Conservation (phyloP, 176 grass and related monocot species). For the Alopecurus myosuroides region DNA sequence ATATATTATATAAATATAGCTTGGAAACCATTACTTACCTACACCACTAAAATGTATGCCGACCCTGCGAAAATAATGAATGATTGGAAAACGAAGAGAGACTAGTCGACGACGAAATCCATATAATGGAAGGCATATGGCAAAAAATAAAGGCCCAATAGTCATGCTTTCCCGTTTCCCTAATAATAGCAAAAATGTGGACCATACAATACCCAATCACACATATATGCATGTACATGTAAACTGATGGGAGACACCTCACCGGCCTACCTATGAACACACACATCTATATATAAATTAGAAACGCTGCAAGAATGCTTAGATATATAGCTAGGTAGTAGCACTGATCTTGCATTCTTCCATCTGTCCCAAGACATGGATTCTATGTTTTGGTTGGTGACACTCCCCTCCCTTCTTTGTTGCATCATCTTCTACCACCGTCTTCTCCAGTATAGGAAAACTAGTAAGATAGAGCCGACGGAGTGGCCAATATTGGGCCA, state of each 20-base stretch:
- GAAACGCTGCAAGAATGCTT: neutral
- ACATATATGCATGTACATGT: no score
- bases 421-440: slow-evolving; percentile 22
- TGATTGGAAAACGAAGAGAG: no score
- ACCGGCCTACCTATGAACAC: neutral
- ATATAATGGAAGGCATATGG: no score
- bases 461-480: slow-evolving; percentile 11
- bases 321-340: slow-evolving; percentile 17
- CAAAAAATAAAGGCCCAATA: no score
- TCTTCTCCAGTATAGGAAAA: slow-evolving; percentile 25
- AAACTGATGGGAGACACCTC: slow-evolving; percentile 1
- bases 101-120: no score
- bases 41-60: no score
- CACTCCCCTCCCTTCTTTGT: slow-evolving; percentile 15
- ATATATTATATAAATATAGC: no score
- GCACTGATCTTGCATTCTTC: neutral
- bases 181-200: no score
- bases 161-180: no score
- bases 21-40: no score
- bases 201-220: no score
- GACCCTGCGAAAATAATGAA: no score
- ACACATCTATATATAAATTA: neutral
- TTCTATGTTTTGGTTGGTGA: neutral
- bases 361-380: slow-evolving; percentile 10
- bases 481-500: slow-evolving; percentile 57